These are phyloP conservation scores for Sclerotinia trifoliorum DNA, from an alignment of 2,329 filamentous ascomycete genomes.

Conservation along the genomic window DNA sequence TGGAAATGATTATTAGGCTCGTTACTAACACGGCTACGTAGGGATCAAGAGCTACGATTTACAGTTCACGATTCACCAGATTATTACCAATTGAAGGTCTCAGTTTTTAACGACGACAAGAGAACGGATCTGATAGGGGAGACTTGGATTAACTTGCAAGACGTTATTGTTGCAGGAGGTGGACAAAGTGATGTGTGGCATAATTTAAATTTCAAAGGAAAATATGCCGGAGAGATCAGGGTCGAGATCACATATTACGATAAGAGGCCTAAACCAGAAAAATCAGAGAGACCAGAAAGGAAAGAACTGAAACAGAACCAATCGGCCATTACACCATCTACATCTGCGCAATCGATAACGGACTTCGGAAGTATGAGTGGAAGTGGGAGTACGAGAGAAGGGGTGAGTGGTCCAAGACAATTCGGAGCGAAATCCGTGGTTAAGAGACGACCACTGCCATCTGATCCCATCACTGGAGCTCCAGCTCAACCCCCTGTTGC, in stretches of 20 bases:
- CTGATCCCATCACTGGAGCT: slow-evolving; percentile 61
- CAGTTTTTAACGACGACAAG: slow-evolving; percentile 97
- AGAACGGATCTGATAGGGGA: slow-evolving; percentile 96
- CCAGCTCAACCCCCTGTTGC: slow-evolving; percentile 43
- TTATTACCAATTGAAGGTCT: slow-evolving; percentile 93
- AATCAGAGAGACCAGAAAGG: slow-evolving; percentile 67
- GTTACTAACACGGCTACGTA: slow-evolving; percentile 44
- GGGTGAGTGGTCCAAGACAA: slow-evolving; percentile 46
- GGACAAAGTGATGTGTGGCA: slow-evolving; percentile 97
- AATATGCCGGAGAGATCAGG: slow-evolving; percentile 92
- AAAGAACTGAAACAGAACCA: slow-evolving; percentile 30
- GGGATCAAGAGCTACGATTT: slow-evolving; percentile 97
- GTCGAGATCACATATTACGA: slow-evolving; percentile 98
- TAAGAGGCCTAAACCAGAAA: slow-evolving; percentile 76
- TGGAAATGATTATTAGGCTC: background rate
- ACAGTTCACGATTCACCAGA: slow-evolving; percentile 94
- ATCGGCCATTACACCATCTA: slow-evolving; percentile 41
- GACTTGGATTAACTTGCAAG: slow-evolving; percentile 79
- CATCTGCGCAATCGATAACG: slow-evolving; percentile 31
- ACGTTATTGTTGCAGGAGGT: slow-evolving; percentile 79
- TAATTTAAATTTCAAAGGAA: slow-evolving; percentile 79
- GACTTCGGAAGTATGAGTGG: slow-evolving; percentile 18
- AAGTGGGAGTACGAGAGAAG: slow-evolving; percentile 35
- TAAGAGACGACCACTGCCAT: slow-evolving; percentile 81
- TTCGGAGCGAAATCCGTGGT: slow-evolving; percentile 56